These are phyloP conservation scores for Rhodamnia argentea DNA, from an alignment of 345 rosid species.

Conservation along the genomic window DNA sequence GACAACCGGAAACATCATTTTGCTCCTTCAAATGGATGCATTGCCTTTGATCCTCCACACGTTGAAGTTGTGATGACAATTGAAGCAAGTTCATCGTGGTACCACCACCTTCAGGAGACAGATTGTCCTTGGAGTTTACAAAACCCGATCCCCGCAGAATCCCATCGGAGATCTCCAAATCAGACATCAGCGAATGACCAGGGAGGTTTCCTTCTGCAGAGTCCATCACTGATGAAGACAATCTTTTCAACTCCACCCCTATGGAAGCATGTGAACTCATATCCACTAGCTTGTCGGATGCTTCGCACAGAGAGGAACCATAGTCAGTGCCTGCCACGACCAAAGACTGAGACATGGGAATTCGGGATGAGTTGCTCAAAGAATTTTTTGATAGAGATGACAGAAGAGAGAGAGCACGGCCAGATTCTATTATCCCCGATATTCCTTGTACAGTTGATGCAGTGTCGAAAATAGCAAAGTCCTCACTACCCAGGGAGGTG, in stretches of 20 bases:
- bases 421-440: conserved; percentile 21
- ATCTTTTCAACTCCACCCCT: conserved; percentile 16
- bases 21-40: conserved; percentile 40
- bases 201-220: conserved; percentile 24
- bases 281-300: conserved; percentile 9
- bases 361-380: conserved; percentile 19
- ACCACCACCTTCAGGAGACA: conserved; percentile 20
- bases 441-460: conserved; percentile 23
- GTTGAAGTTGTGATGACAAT: conserved; percentile 64
- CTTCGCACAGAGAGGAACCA: conserved; percentile 2
- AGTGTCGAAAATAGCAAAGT: conserved; percentile 15
- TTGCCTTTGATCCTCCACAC: conserved; percentile 61
- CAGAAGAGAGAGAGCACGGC: conserved; percentile 71
- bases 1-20: conserved; percentile 29
- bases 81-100: conserved; percentile 58
- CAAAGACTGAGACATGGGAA: conserved; percentile 9
- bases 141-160: conserved; percentile 20
- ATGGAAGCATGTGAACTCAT: conserved; percentile 8
- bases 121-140: conserved; percentile 12
- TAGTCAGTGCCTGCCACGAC: conserved; percentile 1
- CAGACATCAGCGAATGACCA: conserved; percentile 15
- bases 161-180: conserved; percentile 12
- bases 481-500: conserved; percentile 21
- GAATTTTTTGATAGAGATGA: conserved; percentile 34
- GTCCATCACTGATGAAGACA: conserved; percentile 15